Conservation (phyloP, 179 eudicot genomes). For the Corrigiola litoralis region DNA sequence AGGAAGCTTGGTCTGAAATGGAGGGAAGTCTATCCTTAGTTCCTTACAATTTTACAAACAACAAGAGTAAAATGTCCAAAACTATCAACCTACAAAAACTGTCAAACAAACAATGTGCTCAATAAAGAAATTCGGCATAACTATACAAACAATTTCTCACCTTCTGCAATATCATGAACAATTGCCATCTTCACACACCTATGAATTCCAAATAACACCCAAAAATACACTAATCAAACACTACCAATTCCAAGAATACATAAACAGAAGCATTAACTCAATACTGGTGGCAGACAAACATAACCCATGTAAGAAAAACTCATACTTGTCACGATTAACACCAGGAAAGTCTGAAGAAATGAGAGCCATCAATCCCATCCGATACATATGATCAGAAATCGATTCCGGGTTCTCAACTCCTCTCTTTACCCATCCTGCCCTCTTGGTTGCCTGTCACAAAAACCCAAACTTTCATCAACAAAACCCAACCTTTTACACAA, state of each 20-base stretch:
- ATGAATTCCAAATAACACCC: constrained; percentile 11
- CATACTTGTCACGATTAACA: constrained; percentile 82
- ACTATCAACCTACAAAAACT: neutral
- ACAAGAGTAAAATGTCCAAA: no score
- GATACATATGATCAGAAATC: constrained; percentile 90
- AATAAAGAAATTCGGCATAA: neutral
- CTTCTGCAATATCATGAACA: constrained; percentile 98
- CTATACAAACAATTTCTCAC: constrained; percentile 24
- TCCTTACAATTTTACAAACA: no score
- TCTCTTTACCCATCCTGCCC: constrained; percentile 83
- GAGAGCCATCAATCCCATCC: constrained; percentile 96
- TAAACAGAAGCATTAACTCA: neutral
- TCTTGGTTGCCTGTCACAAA: constrained; percentile 60
- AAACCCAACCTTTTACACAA: neutral
- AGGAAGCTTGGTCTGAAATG: no score
- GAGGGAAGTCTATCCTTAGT: no score
- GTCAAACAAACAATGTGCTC: neutral
- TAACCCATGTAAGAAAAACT: neutral
- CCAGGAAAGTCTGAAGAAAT: constrained; percentile 76
- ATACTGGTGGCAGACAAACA: neutral
- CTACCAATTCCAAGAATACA: neutral
- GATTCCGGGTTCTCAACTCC: constrained; percentile 76
- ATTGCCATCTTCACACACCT: constrained; percentile 97
- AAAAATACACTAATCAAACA: neutral
- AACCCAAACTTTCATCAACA: neutral